phyloP scores from a whole-genome alignment of 306 rosid species.

The Prunus fruticosa region DNA sequence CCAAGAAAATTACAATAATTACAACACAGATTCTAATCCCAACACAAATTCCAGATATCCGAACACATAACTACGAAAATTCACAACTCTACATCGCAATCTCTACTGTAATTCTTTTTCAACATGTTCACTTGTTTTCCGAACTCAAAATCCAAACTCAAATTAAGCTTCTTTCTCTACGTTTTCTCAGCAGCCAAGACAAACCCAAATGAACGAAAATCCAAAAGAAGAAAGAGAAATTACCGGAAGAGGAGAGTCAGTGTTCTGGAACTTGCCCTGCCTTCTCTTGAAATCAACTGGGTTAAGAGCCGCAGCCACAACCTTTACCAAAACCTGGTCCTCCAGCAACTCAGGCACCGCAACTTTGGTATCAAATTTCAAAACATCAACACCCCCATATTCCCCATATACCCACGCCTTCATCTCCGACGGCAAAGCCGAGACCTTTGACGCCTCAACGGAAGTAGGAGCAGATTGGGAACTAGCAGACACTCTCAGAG shows the following conservation, averaged over 20 bases:
- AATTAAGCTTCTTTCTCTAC: background rate
- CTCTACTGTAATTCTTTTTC: background rate
- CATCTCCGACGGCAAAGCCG: constrained; percentile 61
- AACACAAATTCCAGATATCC: background rate
- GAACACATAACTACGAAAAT: background rate
- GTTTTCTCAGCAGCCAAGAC: constrained; percentile 13
- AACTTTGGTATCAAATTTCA: constrained; percentile 59
- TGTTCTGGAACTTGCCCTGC: constrained; percentile 80
- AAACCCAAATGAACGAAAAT: background rate
- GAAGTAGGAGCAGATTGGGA: constrained; percentile 66
- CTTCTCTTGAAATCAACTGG: constrained; percentile 87
- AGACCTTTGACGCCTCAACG: constrained; percentile 39
- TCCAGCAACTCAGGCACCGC: constrained; percentile 72
- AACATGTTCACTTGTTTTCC: background rate
- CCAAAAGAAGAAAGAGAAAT: constrained; percentile 1
- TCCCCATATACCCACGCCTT: constrained; percentile 91
- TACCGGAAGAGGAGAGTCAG: constrained; percentile 96
- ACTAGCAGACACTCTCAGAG: constrained; percentile 42
- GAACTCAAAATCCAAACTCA: background rate
- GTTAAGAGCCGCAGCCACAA: constrained; percentile 83
- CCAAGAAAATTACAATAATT: background rate
- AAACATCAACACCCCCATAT: constrained; percentile 73
- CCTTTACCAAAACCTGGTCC: constrained; percentile 76
- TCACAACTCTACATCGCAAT: background rate
- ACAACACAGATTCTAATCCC: background rate